Conservation (phyloP, 371 early-diverging fungal genomes). For the Paramicrosporidium saccamoebae region DNA sequence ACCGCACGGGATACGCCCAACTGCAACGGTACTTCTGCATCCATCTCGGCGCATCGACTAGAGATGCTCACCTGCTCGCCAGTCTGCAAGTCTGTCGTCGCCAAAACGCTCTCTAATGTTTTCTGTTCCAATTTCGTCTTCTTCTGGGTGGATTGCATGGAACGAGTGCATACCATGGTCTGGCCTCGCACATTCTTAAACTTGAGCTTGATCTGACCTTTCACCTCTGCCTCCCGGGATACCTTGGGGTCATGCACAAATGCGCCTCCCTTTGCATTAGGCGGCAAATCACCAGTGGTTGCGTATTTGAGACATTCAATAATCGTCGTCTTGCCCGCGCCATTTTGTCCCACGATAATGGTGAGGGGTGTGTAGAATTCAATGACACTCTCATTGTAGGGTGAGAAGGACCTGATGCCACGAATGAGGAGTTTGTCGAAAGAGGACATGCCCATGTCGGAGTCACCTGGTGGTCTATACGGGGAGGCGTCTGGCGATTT, state of each 20-base stretch:
- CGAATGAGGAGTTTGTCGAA: conserved; percentile 42
- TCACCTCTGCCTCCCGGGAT: conserved; percentile 18
- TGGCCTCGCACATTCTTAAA: conserved; percentile 44
- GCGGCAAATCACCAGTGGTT: conserved; percentile 86
- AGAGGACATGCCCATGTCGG: conserved; percentile 15
- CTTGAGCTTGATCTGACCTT: conserved; percentile 69
- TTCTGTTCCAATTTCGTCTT: conserved; percentile 21
- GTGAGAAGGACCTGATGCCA: conserved; percentile 86
- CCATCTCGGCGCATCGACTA: conserved; percentile 50
- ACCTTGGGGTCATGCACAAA: conserved; percentile 95
- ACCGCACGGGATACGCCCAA: conserved; percentile 73
- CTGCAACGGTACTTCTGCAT: conserved; percentile 42
- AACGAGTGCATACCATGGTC: conserved; percentile 38
- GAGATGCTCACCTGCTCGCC: conserved; percentile 24
- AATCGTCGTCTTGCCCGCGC: conserved; percentile 96
- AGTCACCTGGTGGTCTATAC: not conserved
- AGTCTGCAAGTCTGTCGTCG: conserved; percentile 12
- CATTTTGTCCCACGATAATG: conserved; percentile 93
- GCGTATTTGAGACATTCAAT: conserved; percentile 93
- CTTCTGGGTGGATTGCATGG: conserved; percentile 35
- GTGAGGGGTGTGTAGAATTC: conserved; percentile 82
- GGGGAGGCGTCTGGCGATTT: too few species aligned
- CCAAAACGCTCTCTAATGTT: conserved; percentile 52
- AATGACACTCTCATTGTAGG: conserved; percentile 34
- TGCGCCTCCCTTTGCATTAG: conserved; percentile 57